Conservation (phyloP, 176 grass and related monocot species). For the Cenchrus fungigraminus region DNA sequence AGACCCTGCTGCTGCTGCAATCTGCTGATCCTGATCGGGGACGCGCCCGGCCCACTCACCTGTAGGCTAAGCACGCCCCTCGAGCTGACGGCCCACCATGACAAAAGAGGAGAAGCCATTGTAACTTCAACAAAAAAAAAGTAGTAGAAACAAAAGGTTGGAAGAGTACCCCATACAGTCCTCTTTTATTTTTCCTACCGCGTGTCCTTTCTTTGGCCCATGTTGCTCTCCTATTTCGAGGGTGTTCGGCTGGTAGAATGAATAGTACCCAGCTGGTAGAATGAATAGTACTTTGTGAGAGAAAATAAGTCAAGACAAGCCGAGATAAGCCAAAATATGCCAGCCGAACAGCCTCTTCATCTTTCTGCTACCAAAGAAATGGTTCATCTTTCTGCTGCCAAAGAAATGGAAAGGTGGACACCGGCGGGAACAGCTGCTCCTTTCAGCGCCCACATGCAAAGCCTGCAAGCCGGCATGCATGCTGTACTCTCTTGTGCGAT, state of each 20-base stretch:
- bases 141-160: neutral
- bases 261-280: too few species aligned
- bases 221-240: too few species aligned
- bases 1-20: neutral
- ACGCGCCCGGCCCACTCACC: neutral
- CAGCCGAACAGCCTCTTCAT: too few species aligned
- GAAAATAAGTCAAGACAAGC: too few species aligned
- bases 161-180: neutral
- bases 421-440: constrained; percentile 17
- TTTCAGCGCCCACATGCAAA: constrained; percentile 42
- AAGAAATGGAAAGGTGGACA: neutral
- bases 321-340: too few species aligned
- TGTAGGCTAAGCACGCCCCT: too few species aligned
- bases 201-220: neutral
- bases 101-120: neutral
- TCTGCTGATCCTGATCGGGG: neutral
- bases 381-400: neutral
- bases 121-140: too few species aligned
- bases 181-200: neutral
- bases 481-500: constrained; percentile 1
- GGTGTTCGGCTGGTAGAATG: too few species aligned
- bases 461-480: constrained; percentile 20
- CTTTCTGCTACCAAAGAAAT: too few species aligned
- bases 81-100: neutral
- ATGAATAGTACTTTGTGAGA: too few species aligned